Evolutionary conservation across 2,329 filamentous ascomycete species (phyloP), one percentile per base, ranked within the genome.

Genomic region (Monascus ruber): DNA sequence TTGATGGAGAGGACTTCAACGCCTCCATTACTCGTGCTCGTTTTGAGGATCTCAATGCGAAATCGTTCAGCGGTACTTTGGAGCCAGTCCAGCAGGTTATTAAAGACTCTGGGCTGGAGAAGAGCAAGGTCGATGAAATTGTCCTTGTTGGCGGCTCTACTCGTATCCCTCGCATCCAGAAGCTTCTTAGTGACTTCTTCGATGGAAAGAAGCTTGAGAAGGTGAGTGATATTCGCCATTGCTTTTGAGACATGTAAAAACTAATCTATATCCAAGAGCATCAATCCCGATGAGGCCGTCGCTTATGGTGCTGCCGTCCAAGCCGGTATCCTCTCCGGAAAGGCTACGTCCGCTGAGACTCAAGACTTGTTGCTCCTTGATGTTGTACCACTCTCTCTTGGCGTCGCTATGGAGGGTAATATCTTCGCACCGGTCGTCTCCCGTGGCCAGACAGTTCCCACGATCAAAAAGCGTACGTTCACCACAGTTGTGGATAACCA

Each of bases 201-300:
- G 85, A 93, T 66, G 88, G 88, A 71, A 98, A 98, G 86, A 95
- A 98, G 83, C 85, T 95, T 53, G 89, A 96, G 80, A 96, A 95
- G 78, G 63, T 65, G 43, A 51, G 49, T 41, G 31, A 5, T 35
- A 2, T 24, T 6, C 24, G 38, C 27, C 8, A 33, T 9, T 11
- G 25, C 27, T 11, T 31, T 33, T 50, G 43, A 50, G 39, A 31
- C 25, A 24, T 7, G 8, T 24, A 17, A 17, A 17, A 17, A 17
- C 17, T 17, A 17, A 17, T 17, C 17, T 33, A 33, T 33, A 26
- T 41, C 35, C 28, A 44, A 63, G 64, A 91, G 85, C 76, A 96
- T 96, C 76, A 98, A 98, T 80, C 91, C 91, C 59, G 91, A 98
- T 64, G 91, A 98, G 77, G 91, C 91, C 55, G 91, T 98, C 60